A percentile compares a stretch with the other conserved stretches of the same genome.
These are phyloP conservation scores for Brassica napus DNA, from an alignment of 345 rosid genomes.

Conservation along the genomic window Da-Ae NC_063436.1:13815001-13815500, in stretches of 20 bases:
- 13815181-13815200: too few relatives aligned
- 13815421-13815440: constrained; percentile 19
- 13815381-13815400: constrained; percentile 1
- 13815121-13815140: too few relatives aligned
- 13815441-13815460: constrained; percentile 11
- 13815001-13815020: too few relatives aligned
- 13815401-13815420: constrained; percentile 15
- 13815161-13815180: too few relatives aligned
- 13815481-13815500: constrained; percentile 31
- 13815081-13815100: too few relatives aligned
- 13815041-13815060: too few relatives aligned
- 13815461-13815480: not conserved
- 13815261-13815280: not conserved
- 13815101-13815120: too few relatives aligned
- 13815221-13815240: not conserved
- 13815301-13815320: not conserved
- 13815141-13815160: too few relatives aligned
- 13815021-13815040: too few relatives aligned
- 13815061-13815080: too few relatives aligned
- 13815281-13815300: not conserved
- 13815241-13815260: constrained; percentile 6
- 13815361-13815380: not conserved
- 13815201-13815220: too few relatives aligned
- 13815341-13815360: not conserved
- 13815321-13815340: not conserved